phyloP scores from a whole-genome alignment of 2,329 filamentous ascomycete species.

The Colletotrichum theobromicola region DNA sequence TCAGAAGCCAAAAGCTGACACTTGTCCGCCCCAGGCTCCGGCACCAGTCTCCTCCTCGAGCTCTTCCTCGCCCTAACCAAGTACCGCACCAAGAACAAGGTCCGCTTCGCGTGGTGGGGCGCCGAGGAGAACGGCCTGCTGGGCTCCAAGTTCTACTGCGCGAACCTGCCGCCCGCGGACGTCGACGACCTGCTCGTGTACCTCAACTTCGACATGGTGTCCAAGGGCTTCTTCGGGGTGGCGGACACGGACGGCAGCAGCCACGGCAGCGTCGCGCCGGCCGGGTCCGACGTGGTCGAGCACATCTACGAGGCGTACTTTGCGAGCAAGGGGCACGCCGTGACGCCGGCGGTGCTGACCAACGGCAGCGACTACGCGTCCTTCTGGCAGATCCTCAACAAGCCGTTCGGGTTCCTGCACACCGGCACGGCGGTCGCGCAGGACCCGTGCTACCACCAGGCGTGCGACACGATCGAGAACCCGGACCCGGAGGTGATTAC shows the following conservation, averaged over 20 bases:
- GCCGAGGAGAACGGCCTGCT: slow-evolving; percentile 49
- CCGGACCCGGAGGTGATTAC: slow-evolving; percentile 40
- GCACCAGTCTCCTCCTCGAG: slow-evolving; percentile 45
- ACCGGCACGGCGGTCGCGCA: slow-evolving; percentile 62
- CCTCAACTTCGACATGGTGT: slow-evolving; percentile 49
- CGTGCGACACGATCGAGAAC: slow-evolving; percentile 45
- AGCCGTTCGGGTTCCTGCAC: slow-evolving; percentile 63
- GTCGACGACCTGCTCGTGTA: slow-evolving; percentile 42
- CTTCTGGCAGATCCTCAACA: slow-evolving; percentile 57
- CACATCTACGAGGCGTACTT: slow-evolving; percentile 39
- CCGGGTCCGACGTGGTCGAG: slow-evolving; percentile 35
- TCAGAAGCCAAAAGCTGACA: no score
- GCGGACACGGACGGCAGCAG: slow-evolving; percentile 40
- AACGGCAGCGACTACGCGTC: slow-evolving; percentile 67
- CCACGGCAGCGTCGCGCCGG: slow-evolving; percentile 39
- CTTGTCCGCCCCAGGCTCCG: slow-evolving; percentile 43
- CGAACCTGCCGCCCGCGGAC: slow-evolving; percentile 34
- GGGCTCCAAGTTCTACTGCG: slow-evolving; percentile 40
- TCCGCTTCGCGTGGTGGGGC: slow-evolving; percentile 51
- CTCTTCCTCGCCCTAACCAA: slow-evolving; percentile 43
- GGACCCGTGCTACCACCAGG: slow-evolving; percentile 37
- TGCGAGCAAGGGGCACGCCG: slow-evolving; percentile 33
- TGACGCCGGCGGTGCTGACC: slow-evolving; percentile 29
- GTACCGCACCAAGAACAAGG: slow-evolving; percentile 37
- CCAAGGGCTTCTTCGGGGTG: slow-evolving; percentile 38